Evolutionary conservation across 2,329 filamentous ascomycete species (phyloP), one percentile per base, ranked within the genome.

Genomic region (Epicoccum sorghinum): DNA sequence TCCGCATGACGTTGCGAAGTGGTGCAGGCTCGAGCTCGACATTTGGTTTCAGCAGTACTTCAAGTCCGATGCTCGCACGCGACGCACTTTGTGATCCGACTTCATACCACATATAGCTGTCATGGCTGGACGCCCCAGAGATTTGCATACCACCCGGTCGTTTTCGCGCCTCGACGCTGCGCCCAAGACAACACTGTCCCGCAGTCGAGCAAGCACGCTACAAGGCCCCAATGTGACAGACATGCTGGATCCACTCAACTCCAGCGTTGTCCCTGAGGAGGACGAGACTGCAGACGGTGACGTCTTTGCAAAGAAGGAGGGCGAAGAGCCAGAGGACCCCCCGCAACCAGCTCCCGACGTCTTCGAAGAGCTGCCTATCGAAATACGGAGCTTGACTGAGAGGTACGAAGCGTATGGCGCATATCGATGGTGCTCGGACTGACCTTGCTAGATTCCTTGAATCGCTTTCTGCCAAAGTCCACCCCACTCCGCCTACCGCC

Each of bases 331-430:
- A 6, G 51, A 37, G 18, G 29, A 24, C 7, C 44, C 52, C 4
- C 61, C 68, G 22, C 72, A 71, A 27, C 43, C 74, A 38, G 64
- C 80, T 10, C 79, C 89, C 3, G 84, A 90, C 59, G 88, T 90
- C 52, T 88, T 95, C 59, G 91, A 96, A 66, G 90, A 96, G 68
- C 85, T 99, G 37, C 95, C 95, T 12, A 95, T 97, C 67, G 95
- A 99, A 81, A 85, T 99, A 55, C 84, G 95, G 54, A 95, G 91
- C 74, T 79, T 97, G 70, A 91, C 89, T 18, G 93, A 98, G 75
- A 90, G 90, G 91, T 92, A 79, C 8, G 44, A 13, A 29, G 33
- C 13, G 6, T 27, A 41, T 49, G 7, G 29, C 9, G 38, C 9
- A 38, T 4, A 10, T 29, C 3, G 9, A 23, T 1, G 12, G 9